Evolutionary conservation across 768 basidiomycete species (phyloP).

Genomic region (Lactarius tabidus): DNA sequence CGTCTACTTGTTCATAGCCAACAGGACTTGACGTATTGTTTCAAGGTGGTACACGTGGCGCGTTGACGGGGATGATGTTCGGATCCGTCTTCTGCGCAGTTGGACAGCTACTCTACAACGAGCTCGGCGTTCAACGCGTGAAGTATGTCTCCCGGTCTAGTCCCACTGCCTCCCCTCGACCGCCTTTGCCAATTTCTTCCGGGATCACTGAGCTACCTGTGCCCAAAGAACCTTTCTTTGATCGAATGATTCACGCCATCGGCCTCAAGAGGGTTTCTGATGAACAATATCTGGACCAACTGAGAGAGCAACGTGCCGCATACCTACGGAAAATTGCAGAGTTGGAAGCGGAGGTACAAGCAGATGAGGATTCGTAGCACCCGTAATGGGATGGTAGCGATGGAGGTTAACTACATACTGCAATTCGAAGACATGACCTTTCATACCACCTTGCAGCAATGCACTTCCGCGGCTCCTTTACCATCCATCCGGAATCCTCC

Average conservation of each 20-base stretch:
- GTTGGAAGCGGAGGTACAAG: slow-evolving; percentile 41
- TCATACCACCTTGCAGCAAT: background rate
- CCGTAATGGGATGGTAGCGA: background rate
- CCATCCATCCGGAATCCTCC: slow-evolving; percentile 59
- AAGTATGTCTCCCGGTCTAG: slow-evolving; percentile 46
- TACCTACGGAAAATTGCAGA: slow-evolving; percentile 55
- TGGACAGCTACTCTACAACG: slow-evolving; percentile 69
- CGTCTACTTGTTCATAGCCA: background rate
- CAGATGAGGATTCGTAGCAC: slow-evolving; percentile 36
- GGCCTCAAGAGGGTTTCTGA: slow-evolving; percentile 60
- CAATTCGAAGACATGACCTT: background rate
- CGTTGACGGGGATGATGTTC: slow-evolving; percentile 57
- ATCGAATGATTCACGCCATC: slow-evolving; percentile 43
- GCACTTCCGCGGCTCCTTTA: slow-evolving; percentile 47
- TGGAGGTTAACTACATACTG: background rate
- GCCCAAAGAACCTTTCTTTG: slow-evolving; percentile 31
- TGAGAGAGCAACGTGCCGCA: slow-evolving; percentile 53
- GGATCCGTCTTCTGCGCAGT: slow-evolving; percentile 54
- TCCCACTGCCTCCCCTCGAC: slow-evolving; percentile 1
- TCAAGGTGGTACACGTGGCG: slow-evolving; percentile 57
- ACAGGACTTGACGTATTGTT: slow-evolving; percentile 10
- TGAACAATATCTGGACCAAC: slow-evolving; percentile 61
- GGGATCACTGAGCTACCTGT: background rate
- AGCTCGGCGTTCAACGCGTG: slow-evolving; percentile 56
- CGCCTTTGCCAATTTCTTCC: background rate